Evolutionary conservation across 257 asterid genomes (phyloP), one percentile per base, ranked within the genome.

Genomic region (Misopates orontium): DNA sequence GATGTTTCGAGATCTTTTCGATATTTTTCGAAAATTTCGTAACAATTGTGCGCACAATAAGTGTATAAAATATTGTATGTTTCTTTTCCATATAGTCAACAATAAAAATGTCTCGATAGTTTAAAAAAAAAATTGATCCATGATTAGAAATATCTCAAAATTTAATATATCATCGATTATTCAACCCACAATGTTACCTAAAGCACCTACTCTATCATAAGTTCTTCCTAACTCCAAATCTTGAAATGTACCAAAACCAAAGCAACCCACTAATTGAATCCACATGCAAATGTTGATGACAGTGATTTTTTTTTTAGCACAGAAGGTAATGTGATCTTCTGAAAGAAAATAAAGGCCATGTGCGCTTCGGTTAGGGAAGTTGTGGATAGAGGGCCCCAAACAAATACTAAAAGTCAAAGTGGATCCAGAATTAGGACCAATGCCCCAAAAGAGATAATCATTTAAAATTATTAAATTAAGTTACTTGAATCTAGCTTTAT

Each of bases 351-450:
- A n/a, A 74, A 62, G 53, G 16, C 53, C 78, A 74, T 74, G 78
- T 68, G 78, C 55, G 62, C 11, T 16, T 16, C 32, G 74, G 78
- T 73, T 68, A 74, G 71, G 68, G 78, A 63, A 68, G 78, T 56
- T 74, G 74, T 53, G 67, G 67, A 14, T 48, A 48, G 58, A 16
- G 78, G 78, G 68, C 67, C 78, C 71, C 40, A 48, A 15, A 54
- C 14, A 13, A 68, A 24, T 20, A 56, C 51, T 50, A 36, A 57
- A 50, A 56, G 70, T 47, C 71, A 63, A 25, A 56, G 45, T n/a
- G 4, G 44, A 10, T 39, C 45, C 11, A 17, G 15, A 12, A 28
- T 22, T 61, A 14, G 8, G 13, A 42, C 8, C 64, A 25, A 44
- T 3, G 20, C 5, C 40, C 25, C 11, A 2, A 59, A 20, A 60